Base-by-base conservation (phyloP, 805 yeast genomes). In the Debaryomyces maramus region DNA sequence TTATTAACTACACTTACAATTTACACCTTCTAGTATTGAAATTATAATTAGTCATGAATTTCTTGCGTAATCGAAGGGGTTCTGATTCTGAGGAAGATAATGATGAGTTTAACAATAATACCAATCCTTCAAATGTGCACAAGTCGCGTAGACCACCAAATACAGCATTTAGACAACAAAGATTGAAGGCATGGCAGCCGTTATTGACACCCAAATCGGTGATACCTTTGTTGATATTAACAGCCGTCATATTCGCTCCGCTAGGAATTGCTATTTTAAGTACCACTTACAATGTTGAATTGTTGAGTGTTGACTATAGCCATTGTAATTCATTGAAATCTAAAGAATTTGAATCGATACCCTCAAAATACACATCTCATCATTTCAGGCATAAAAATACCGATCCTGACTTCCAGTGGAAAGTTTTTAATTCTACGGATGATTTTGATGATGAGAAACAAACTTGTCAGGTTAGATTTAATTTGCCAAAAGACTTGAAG, bases 201-300 rank as follows among this genome's bases (percentile, higher is more conserved):
- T 88, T 93, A 39, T 75, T 93, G 40, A 86, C 97, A 1, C 97
- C 98, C 11, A 82, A 82, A 49, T 83, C 95, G 13, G 97, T 91
- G 33, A 75, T 93, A 32, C 98, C 98, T 3, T 70, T 91, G 37
- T 72, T 93, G 40, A 73, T 89, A 34, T 48, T 85, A 17, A 66
- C 87, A 31, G 88, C 95, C 1, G 69, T 88, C 16, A 73, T 93
- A 4, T 89, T 90, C 65, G 87, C 93, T 1, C 97, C 97, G 1
- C 75, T 93, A 36, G 99, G 99, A 3, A 84, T 90, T 21, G 95
- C 88, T 11, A 75, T 93, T 41, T 62, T 89, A 20, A 77, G 77
- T 48, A 83, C 95, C n/a, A 77, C 88, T n/a, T 75, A 79, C 58
- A 77, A 79, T 46, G 91, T 91, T 11, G 88, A 91, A 55, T 81